These are phyloP conservation scores for Psilocybe sp. DNA, from an alignment of 768 basidiomycete genomes.

Conservation along the genomic window DNA sequence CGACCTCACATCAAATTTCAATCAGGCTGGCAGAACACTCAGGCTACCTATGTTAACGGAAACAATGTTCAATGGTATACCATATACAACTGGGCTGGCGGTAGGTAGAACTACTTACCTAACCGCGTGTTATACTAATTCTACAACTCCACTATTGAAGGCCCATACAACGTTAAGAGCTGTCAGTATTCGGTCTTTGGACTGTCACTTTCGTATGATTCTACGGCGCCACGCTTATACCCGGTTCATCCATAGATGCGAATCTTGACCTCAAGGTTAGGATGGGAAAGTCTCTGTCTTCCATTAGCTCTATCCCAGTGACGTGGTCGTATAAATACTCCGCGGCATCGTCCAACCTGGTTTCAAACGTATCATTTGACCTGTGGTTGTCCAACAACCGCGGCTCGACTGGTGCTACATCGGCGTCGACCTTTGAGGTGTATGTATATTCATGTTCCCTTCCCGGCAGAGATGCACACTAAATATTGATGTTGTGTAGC, in stretches of 20 bases:
- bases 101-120: conserved; percentile 8
- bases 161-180: conserved; percentile 26
- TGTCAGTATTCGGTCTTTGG: conserved; percentile 20
- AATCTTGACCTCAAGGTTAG: conserved; percentile 29
- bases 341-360: conserved; percentile 26
- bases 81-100: conserved; percentile 29
- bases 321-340: conserved; percentile 30
- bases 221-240: neutral
- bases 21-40: conserved; percentile 28
- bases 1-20: neutral
- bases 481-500: conserved; percentile 8
- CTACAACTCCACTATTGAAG: neutral
- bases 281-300: conserved; percentile 23
- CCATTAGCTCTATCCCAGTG: conserved; percentile 30
- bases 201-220: neutral
- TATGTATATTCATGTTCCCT: conserved; percentile 9
- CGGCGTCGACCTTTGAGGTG: conserved; percentile 29
- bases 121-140: neutral
- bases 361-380: conserved; percentile 34
- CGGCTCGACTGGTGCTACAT: conserved; percentile 23
- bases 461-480: too few relatives aligned
- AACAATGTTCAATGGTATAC: conserved; percentile 29
- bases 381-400: conserved; percentile 30
- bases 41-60: conserved; percentile 23
- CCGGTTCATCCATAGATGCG: conserved; percentile 19